Evolutionary conservation across 768 basidiomycete genomes (phyloP).

Genomic region (Agrocybe praecox): DNA sequence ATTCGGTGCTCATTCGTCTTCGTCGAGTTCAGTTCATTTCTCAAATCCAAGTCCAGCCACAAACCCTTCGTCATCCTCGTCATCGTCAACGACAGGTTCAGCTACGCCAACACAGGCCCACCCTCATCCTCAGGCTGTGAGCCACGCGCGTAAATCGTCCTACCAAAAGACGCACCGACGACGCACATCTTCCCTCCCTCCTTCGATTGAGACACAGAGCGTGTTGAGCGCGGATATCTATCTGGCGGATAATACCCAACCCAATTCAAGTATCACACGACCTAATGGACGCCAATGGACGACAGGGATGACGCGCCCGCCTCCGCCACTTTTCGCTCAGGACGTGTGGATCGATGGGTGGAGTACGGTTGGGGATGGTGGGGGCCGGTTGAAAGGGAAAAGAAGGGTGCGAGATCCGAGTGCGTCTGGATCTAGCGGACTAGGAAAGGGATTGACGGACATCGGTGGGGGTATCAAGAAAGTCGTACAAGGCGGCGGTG

Average conservation of each 20-base stretch:
- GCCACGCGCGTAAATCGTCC: no score
- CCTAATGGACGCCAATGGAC: background rate
- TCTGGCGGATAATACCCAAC: slow-evolving; percentile 62
- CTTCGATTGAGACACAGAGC: background rate
- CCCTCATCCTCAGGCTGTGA: no score
- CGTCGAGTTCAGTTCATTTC: no score
- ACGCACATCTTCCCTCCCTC: slow-evolving; percentile 24
- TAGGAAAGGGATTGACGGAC: no score
- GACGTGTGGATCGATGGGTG: slow-evolving; percentile 70
- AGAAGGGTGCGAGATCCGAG: background rate
- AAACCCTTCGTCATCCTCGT: no score
- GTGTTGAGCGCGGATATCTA: slow-evolving; percentile 73
- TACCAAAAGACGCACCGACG: background rate
- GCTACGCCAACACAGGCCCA: no score
- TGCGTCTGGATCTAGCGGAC: no score
- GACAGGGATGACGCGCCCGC: slow-evolving; percentile 10
- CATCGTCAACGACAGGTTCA: no score
- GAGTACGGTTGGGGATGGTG: slow-evolving; percentile 70
- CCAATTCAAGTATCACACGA: no score
- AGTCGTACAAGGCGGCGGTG: slow-evolving; percentile 42
- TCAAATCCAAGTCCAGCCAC: no score
- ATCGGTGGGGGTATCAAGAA: slow-evolving; percentile 10
- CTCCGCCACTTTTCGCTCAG: slow-evolving; percentile 58
- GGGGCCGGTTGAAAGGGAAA: slow-evolving; percentile 7
- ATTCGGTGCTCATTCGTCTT: no score